Evolutionary conservation across 2,329 filamentous ascomycete species (phyloP).

Genomic region (Verticillium zaregamsianum): DNA sequence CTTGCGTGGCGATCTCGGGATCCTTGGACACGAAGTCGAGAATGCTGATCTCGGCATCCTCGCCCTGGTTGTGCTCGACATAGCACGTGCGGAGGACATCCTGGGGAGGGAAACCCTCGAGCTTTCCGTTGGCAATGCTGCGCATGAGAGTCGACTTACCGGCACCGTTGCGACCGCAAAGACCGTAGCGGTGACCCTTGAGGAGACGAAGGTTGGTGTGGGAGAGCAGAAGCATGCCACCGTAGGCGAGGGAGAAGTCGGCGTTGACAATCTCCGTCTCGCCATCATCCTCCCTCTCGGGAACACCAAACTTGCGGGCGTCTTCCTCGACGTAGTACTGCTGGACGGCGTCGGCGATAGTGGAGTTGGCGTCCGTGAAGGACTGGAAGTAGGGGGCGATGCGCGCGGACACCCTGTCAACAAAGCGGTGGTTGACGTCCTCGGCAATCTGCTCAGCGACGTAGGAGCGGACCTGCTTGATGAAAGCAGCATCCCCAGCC

Average conservation of each 20-base stretch:
- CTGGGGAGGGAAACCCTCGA: conserved; percentile 92
- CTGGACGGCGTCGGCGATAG: conserved; percentile 70
- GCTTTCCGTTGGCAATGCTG: conserved; percentile 89
- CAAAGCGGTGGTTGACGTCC: conserved; percentile 77
- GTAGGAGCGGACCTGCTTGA: conserved; percentile 66
- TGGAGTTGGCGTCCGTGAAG: conserved; percentile 59
- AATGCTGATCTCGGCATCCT: conserved; percentile 95
- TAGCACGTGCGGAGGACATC: conserved; percentile 94
- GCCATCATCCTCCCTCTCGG: conserved; percentile 82
- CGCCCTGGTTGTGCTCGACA: conserved; percentile 98
- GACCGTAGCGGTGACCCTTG: conserved; percentile 95
- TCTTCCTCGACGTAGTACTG: conserved; percentile 79
- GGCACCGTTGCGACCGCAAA: conserved; percentile 94
- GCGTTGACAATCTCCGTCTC: conserved; percentile 97
- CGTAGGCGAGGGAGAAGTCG: conserved; percentile 94
- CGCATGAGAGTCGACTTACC: conserved; percentile 99
- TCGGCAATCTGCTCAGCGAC: conserved; percentile 82
- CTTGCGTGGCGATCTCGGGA: conserved; percentile 75
- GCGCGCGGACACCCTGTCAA: conserved; percentile 65
- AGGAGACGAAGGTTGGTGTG: conserved; percentile 93
- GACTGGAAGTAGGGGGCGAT: conserved; percentile 73
- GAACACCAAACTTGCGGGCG: conserved; percentile 78
- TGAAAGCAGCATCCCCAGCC: conserved; percentile 58
- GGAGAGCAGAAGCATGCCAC: conserved; percentile 92
- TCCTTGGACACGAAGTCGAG: conserved; percentile 90